Percentiles rank a stretch among this genome's conserved stretches.
Conservation (phyloP, 805 yeast species). For the Huiozyma naganishii region DNA sequence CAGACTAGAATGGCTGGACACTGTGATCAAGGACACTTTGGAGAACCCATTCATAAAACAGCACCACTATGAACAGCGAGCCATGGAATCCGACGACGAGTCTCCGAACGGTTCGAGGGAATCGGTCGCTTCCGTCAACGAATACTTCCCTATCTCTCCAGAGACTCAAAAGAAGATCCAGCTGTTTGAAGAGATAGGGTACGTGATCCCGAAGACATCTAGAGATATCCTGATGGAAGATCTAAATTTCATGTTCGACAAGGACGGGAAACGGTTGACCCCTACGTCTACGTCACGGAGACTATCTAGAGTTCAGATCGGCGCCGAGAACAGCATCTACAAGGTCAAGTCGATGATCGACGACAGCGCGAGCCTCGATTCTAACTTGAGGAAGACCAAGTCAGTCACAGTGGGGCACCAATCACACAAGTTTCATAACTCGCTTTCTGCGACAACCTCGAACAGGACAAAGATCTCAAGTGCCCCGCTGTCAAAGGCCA, state of each 20-base stretch:
- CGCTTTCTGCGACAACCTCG: not conserved
- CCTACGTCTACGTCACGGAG: slow-evolving; percentile 13
- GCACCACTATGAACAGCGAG: not conserved
- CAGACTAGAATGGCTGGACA: slow-evolving; percentile 9
- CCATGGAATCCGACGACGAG: slow-evolving; percentile 1
- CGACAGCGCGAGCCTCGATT: slow-evolving; percentile 1
- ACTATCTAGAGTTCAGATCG: slow-evolving; percentile 21
- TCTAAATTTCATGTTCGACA: slow-evolving; percentile 5
- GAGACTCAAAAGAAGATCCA: slow-evolving; percentile 17
- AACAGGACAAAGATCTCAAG: not conserved
- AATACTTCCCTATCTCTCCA: slow-evolving; percentile 21
- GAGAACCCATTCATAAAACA: slow-evolving; percentile 15
- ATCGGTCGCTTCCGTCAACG: slow-evolving; percentile 16
- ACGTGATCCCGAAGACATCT: slow-evolving; percentile 21
- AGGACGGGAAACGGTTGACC: slow-evolving; percentile 8
- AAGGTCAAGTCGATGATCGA: slow-evolving; percentile 23
- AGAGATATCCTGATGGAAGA: slow-evolving; percentile 7
- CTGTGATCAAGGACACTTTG: slow-evolving; percentile 12
- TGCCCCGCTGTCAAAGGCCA: not conserved
- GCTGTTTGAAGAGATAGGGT: slow-evolving; percentile 21
- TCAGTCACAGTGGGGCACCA: slow-evolving; percentile 7
- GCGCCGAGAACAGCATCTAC: slow-evolving; percentile 17
- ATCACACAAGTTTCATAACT: not conserved
- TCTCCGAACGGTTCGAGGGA: slow-evolving; percentile 4
- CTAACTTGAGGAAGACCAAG: slow-evolving; percentile 13